Evolutionary conservation across 352 stramenopile species (phyloP).

Genomic region (Globisporangium camurandrum): DNA sequence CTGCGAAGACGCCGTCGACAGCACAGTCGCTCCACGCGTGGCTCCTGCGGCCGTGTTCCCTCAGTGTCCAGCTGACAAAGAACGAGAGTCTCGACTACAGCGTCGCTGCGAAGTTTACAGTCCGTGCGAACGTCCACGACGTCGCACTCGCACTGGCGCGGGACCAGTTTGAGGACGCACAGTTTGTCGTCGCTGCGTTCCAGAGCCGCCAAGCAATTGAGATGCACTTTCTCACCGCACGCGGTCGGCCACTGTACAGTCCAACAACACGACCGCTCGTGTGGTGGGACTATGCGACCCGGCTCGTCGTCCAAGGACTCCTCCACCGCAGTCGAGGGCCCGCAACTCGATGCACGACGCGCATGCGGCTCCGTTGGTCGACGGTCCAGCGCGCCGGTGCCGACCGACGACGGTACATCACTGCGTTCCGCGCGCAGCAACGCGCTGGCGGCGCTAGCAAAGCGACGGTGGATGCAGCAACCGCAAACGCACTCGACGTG

Average conservation of each 20-base stretch:
- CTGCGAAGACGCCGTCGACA: too few relatives aligned
- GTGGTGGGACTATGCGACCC: constrained; percentile 75
- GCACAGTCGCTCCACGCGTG: constrained; percentile 15
- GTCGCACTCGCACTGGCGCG: constrained; percentile 49
- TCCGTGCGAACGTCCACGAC: constrained; percentile 40
- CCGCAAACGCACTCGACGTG: constrained; percentile 29
- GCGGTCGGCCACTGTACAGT: constrained; percentile 46
- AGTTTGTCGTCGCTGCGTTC: constrained; percentile 69
- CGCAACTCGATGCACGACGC: not conserved
- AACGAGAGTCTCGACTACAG: constrained; percentile 73
- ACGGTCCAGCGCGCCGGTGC: constrained; percentile 38
- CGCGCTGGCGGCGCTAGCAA: constrained; percentile 18
- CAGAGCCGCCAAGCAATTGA: constrained; percentile 49
- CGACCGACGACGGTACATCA: constrained; percentile 57
- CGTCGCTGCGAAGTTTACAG: constrained; percentile 53
- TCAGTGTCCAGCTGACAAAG: constrained; percentile 65
- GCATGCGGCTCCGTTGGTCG: constrained; percentile 38
- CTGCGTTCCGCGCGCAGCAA: constrained; percentile 42
- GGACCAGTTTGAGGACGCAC: constrained; percentile 77
- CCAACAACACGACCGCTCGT: constrained; percentile 29
- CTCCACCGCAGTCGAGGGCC: not conserved
- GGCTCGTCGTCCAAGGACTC: constrained; percentile 33
- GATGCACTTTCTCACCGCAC: constrained; percentile 50
- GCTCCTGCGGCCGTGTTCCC: constrained; percentile 41
- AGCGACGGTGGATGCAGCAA: constrained; percentile 19